Evolutionary conservation across 2,329 filamentous ascomycete species (phyloP), one percentile per base, ranked within the genome.

Genomic region (Claviceps quebecensis): DNA sequence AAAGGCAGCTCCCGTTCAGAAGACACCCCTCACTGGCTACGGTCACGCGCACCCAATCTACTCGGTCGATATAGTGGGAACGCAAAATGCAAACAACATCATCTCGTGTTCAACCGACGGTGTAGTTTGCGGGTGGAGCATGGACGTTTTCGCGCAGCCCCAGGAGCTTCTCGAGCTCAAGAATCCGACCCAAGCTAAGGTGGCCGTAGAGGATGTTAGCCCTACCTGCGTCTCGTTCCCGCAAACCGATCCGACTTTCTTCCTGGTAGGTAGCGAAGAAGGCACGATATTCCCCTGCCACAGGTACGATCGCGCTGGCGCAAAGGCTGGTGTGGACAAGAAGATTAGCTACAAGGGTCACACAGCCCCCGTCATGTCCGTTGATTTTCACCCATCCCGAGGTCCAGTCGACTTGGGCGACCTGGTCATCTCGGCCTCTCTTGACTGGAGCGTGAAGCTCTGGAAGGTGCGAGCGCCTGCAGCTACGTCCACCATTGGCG

Each of bases 81-180:
- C 94, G 0, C 93, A 97, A 64, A 98, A 98, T 65, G 93, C 93
- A 53, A 95, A 96, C 72, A 98, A 97, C 67, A 95, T 98, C 64
- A 86, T 98, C 60, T 96, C 90, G 37, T 91, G 88, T 65, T 96
- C 89, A 1, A 98, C 93, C 0, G 93, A 98, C 63, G 93, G 93
- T 51, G 88, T 95, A 9, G 88, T 97, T 43, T 98, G 93, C 67
- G 87, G 90, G 47, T 98, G 93, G 93, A 90, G 87, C 51, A 88
- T 96, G 56, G 94, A 98, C 66, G 97, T 98, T 81, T 86, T 98
- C 54, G 88, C 91, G 1, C 88, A 96, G 67, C 93, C 93, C 0
- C 91, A 97, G 68, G 93, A 98, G 71, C 84, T 89, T 51, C 80
- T 98, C 43, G 88, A 95, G 61, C 76, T 98, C 13, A 84, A 83